Conservation (phyloP, 768 basidiomycete species). For the Naganishia friedmannii region DNA sequence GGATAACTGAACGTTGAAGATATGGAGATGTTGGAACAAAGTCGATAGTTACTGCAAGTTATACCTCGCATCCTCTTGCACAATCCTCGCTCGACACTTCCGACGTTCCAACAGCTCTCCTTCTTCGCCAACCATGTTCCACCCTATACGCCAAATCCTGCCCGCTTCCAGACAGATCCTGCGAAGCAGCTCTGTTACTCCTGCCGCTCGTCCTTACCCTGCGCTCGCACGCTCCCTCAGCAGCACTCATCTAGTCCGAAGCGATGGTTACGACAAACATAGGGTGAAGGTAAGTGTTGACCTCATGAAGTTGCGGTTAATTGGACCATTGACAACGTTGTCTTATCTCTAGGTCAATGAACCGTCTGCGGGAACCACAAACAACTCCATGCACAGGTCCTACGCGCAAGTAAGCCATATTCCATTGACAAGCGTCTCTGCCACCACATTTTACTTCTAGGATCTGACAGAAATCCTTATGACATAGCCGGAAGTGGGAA, state of each 20-base stretch:
- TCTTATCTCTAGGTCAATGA: constrained; percentile 9
- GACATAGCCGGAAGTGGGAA: constrained; percentile 10
- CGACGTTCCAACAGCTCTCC: background rate
- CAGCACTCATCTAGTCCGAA: background rate
- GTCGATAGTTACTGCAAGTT: too few relatives aligned
- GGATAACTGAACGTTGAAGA: too few relatives aligned
- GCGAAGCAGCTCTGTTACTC: too few relatives aligned
- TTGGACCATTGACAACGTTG: background rate
- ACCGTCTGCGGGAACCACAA: constrained; percentile 5
- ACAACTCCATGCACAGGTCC: constrained; percentile 4
- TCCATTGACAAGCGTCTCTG: background rate
- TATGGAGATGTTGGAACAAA: too few relatives aligned
- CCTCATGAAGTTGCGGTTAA: background rate
- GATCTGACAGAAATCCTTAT: background rate
- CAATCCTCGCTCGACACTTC: background rate
- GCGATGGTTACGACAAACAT: constrained; percentile 19
- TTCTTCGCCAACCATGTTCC: background rate
- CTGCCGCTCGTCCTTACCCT: background rate
- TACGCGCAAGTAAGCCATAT: constrained; percentile 2
- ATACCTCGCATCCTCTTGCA: too few relatives aligned
- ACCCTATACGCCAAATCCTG: background rate
- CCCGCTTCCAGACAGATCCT: background rate
- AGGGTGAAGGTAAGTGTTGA: background rate
- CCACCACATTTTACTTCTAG: too few relatives aligned
- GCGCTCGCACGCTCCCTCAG: background rate